A percentile compares a stretch with the other conserved stretches of the same genome.
phyloP scores from a whole-genome alignment of 305 asterid species.

The Coffea humblotiana region DNA sequence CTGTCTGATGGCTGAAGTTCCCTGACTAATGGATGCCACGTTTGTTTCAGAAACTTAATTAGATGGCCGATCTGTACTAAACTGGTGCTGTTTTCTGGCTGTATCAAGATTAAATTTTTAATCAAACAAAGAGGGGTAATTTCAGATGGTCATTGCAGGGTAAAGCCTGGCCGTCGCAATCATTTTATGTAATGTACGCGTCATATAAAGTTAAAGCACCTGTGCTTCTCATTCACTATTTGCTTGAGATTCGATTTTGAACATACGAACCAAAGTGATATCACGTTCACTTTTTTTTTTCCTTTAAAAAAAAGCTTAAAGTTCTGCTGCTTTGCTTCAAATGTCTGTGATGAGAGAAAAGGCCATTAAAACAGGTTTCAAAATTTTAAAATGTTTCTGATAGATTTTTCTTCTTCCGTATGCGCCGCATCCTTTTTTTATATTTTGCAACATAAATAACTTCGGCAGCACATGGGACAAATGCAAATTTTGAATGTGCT shows the following conservation, averaged over 20 bases:
- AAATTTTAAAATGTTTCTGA: background rate
- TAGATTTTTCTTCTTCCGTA: background rate
- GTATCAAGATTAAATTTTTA: background rate
- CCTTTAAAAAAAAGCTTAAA: conserved; percentile 6
- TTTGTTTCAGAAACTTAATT: background rate
- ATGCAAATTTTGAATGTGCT: background rate
- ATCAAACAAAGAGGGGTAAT: background rate
- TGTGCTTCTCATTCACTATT: conserved; percentile 7
- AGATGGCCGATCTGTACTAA: background rate
- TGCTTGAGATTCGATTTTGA: conserved; percentile 1
- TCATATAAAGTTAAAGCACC: conserved; percentile 8
- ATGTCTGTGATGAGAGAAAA: background rate
- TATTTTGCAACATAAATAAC: background rate
- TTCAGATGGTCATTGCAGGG: background rate
- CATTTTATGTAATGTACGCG: background rate
- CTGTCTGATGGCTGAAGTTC: background rate
- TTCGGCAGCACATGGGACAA: background rate
- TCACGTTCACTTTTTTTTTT: background rate
- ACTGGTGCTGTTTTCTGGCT: background rate
- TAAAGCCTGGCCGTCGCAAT: background rate
- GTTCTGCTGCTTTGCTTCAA: background rate
- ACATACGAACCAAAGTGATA: background rate
- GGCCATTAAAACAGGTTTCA: background rate
- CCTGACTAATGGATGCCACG: background rate
- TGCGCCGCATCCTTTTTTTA: background rate